Base-by-base conservation (phyloP, 1,284 basidiomycete genomes). In the Rhodotorula sp. region DNA sequence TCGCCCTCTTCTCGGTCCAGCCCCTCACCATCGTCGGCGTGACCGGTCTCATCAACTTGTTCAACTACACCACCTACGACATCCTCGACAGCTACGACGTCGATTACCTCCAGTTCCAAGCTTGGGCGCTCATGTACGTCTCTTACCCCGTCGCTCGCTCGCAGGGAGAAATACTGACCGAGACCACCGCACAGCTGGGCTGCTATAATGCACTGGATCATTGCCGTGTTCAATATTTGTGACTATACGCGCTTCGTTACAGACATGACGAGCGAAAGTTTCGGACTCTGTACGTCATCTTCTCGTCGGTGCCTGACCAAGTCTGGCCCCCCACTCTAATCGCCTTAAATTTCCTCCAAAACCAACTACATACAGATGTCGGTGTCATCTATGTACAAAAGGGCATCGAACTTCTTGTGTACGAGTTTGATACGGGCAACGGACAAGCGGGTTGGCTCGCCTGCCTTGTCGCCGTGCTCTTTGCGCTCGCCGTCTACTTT, bases 1-100 rank as follows among this genome's bases (percentile, higher is more conserved):
- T 96, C 77, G 89, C 93, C 1, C 81, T 95, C 57, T 88, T 98
- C 68, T 90, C 91, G 4, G 91, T 89, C 14, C 95, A 98, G 79
- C 95, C 95, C 0, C 83, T 97, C 3, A 91, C 91, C 61, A 95
- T 97, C 69, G 92, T 93, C 4, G 95, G 95, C 17, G 93, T 98
- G 3, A 97, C 95, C 26, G 92, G 91, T 87, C 76, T 83, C 51
- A 82, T 81, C 64, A 67, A 67, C 48, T 89, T 95, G 10, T 88
- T 95, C 78, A 95, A 95, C 83, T 93, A 91, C 82, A 93, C 90
- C 7, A 92, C 95, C 60, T 94, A 86, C 79, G 85, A 89, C 77
- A 93, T 95, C 69, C 83, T 93, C 66, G 79, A 85, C 74, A 83
- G 84, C 68, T 75, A 83, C 14, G 83, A 88, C 71, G 83, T 87